A percentile compares a stretch with the other conserved stretches of the same genome.
These are phyloP conservation scores for Wickerhamomyces queroliae DNA, from an alignment of 805 yeast species.

Conservation along the genomic window DNA sequence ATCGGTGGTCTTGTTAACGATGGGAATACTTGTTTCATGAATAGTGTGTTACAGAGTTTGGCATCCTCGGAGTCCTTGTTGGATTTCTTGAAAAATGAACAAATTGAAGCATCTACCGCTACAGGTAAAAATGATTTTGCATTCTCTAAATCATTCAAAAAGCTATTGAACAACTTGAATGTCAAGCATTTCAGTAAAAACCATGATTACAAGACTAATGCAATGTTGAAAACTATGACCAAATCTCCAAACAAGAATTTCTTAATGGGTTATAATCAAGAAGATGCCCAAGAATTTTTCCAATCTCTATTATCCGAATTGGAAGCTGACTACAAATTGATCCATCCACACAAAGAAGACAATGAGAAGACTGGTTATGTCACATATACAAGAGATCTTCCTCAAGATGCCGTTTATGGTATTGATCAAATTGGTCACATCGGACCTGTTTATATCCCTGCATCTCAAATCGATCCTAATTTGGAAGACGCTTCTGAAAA, in stretches of 20 bases:
- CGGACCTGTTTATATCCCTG: constrained; percentile 67
- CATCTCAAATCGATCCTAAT: constrained; percentile 73
- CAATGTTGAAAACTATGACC: constrained; percentile 60
- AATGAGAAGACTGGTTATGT: not conserved
- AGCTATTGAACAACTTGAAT: constrained; percentile 51
- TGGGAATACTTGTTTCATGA: constrained; percentile 95
- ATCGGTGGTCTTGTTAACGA: constrained; percentile 86
- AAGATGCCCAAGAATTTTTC: constrained; percentile 95
- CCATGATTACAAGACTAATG: constrained; percentile 57
- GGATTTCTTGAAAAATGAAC: constrained; percentile 45
- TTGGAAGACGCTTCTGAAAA: constrained; percentile 34
- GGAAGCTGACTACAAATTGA: constrained; percentile 48
- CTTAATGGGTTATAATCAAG: constrained; percentile 83
- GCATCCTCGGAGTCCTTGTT: constrained; percentile 65
- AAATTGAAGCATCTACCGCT: constrained; percentile 9
- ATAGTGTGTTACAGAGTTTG: constrained; percentile 77
- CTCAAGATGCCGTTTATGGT: constrained; percentile 30
- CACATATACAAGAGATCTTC: constrained; percentile 19
- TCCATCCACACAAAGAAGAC: constrained; percentile 14
- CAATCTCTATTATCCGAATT: constrained; percentile 67
- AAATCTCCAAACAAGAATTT: constrained; percentile 75
- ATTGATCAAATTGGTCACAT: constrained; percentile 47
- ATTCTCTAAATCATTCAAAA: constrained; percentile 50
- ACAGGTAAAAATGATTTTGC: constrained; percentile 21
- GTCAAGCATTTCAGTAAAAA: constrained; percentile 42